Evolutionary conservation across 371 early-diverging fungal species (phyloP).

Genomic region (Syncephalastrum sp.): DNA sequence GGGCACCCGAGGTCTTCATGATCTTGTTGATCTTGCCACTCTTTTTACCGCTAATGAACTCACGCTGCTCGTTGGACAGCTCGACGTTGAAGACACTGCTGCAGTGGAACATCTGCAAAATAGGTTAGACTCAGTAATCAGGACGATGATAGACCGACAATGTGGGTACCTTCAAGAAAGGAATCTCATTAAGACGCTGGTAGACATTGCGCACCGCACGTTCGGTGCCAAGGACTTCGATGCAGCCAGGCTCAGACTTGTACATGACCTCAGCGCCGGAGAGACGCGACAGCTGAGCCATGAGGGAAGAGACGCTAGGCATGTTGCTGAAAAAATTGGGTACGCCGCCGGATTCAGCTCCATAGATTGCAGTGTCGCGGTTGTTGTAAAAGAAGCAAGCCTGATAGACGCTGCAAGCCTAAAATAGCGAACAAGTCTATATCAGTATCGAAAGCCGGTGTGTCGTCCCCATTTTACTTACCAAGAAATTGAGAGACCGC

Average conservation of each 20-base stretch:
- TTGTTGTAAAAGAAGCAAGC: conserved; percentile 56
- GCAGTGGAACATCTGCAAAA: conserved; percentile 28
- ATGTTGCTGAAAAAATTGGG: conserved; percentile 35
- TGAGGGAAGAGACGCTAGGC: conserved; percentile 36
- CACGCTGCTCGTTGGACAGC: conserved; percentile 79
- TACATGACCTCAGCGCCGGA: conserved; percentile 60
- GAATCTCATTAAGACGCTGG: conserved; percentile 47
- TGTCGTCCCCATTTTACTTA: conserved; percentile 23
- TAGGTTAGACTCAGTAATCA: neutral
- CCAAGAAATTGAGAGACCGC: conserved; percentile 70
- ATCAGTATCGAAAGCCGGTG: neutral
- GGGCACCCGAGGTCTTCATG: conserved; percentile 73
- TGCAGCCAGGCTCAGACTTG: conserved; percentile 38
- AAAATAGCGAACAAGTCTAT: conserved; percentile 9
- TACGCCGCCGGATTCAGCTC: conserved; percentile 20
- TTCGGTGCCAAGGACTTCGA: conserved; percentile 67
- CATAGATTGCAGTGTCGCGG: conserved; percentile 33
- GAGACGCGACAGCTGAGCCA: conserved; percentile 48
- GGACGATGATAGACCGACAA: neutral
- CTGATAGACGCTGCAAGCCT: conserved; percentile 59
- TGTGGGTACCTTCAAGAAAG: conserved; percentile 35
- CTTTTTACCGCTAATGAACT: conserved; percentile 94
- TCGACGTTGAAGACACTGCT: conserved; percentile 55
- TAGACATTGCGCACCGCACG: conserved; percentile 59
- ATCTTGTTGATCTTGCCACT: conserved; percentile 94